Conservation (phyloP, 352 stramenopile genomes). For the Globisporangium paddicum region DNA sequence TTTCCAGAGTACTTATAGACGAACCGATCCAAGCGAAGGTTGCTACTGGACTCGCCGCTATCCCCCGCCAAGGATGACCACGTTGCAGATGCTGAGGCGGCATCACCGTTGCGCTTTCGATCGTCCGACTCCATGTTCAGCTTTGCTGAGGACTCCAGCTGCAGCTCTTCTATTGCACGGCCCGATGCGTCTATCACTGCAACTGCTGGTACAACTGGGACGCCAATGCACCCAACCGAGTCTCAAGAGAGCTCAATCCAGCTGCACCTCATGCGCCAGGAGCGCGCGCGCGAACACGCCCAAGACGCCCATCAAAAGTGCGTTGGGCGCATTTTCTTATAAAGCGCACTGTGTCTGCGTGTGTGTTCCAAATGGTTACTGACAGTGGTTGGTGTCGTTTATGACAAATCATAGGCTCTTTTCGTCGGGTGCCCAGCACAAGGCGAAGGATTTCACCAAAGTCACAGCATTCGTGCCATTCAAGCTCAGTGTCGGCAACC, state of each 20-base stretch:
- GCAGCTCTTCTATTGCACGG: not conserved
- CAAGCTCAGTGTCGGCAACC: slow-evolving; percentile 58
- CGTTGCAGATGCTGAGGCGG: not conserved
- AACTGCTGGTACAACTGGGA: slow-evolving; percentile 7
- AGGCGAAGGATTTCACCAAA: slow-evolving; percentile 50
- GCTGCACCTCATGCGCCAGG: slow-evolving; percentile 48
- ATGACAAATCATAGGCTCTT: slow-evolving; percentile 22
- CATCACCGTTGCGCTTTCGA: not conserved
- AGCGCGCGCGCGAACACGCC: slow-evolving; percentile 35
- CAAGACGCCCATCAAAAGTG: slow-evolving; percentile 41
- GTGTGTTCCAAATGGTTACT: no score
- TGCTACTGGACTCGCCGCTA: slow-evolving; percentile 1
- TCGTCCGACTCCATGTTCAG: not conserved
- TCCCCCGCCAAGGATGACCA: slow-evolving; percentile 11
- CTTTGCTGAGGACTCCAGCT: not conserved
- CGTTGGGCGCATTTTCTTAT: not conserved
- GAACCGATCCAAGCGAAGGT: slow-evolving; percentile 1
- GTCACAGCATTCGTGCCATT: slow-evolving; percentile 51
- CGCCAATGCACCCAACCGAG: slow-evolving; percentile 40
- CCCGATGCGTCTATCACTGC: not conserved
- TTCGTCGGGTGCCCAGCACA: slow-evolving; percentile 8
- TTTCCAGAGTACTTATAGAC: not conserved
- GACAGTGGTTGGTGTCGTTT: not conserved
- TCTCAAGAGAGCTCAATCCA: slow-evolving; percentile 60
- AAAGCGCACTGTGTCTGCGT: not conserved